Base-by-base conservation (phyloP, 2,329 filamentous ascomycete genomes). In the Ophiosphaerella herpotricha region DNA sequence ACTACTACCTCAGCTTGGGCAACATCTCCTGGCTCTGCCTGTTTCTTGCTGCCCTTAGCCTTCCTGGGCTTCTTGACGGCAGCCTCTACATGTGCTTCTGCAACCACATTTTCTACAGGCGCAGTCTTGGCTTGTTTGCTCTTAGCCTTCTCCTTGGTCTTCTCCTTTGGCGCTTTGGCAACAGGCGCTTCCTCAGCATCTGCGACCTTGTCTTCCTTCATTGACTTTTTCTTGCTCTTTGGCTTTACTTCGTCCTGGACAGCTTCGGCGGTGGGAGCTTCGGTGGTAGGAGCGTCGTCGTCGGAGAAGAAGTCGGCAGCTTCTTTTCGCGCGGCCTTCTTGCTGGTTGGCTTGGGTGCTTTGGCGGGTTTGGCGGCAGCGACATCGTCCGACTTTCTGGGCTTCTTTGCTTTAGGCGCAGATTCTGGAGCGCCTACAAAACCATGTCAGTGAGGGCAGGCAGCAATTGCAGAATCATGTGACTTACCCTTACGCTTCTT, bases 401-500 rank as follows among this genome's bases (percentile, higher is more conserved):
- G 58, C 59, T 74, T 74, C 57, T 74, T 75, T 39, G 72, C 63
- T 47, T 70, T 72, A 36, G 70, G 69, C 23, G 66, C 64, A 23
- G 67, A 39, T 26, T 71, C 68, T 23, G 62, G 39, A 39, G 68
- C 70, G 66, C 64, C 70, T 74, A 54, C 7, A 61, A 39, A 40
- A 5, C 18, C 32, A 52, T 24, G 39, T 62, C 50, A 54, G 56
- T 40, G n/a, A 21, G 11, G 3, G 56, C 55, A 33, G 18, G 7
- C 41, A 26, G 11, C 59, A 46, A 48, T 43, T 52, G 23, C 2
- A 24, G 13, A 31, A 29, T 11, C 5, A 41, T 9, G 36, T 23
- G n/a, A 40, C 65, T 35, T 69, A 80, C 80, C 77, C 65, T 82
- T 82, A 71, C 79, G 78, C 78, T 84, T 84, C 67, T 80, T 84